Base-by-base conservation (phyloP, 2,329 filamentous ascomycete genomes). In the Alternaria viburni region DNA sequence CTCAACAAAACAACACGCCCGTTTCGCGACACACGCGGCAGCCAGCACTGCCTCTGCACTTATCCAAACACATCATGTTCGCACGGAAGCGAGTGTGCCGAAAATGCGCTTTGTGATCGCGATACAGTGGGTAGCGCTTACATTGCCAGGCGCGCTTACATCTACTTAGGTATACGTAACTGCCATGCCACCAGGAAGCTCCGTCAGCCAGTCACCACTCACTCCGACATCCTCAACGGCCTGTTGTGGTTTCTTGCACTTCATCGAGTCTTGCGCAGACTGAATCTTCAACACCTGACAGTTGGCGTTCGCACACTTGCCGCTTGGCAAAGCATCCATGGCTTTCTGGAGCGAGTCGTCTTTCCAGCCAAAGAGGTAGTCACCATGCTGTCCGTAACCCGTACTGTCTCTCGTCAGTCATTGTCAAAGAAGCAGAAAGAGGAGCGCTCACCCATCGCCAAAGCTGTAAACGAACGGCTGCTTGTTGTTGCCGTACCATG, bases 221-320 rank as follows among this genome's bases (percentile, higher is more conserved):
- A 67, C 61, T 5, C 74, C 74, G 57, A 86, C 83, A 10, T 81
- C 65, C 75, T 86, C 85, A 36, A 80, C 79, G 15, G 84, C 83
- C 68, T 84, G 81, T 68, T 86, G 83, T 30, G 79, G 47, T 61
- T 76, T 77, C 64, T 69, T 75, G 44, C 73, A 77, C 4, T 50
- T 47, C 64, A 69, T 71, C 0, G 73, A 50, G n/a, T 76, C 70
- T 25, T 68, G 59, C 2, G 66, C 73, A 32, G 72, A 73, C 59
- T 77, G 74, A 4, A 75, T 69, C 59, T 75, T 76, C 9, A 77
- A 65, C 46, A 74, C 73, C 19, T 55, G 65, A 65, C 74, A 77
- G 59, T 74, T 73, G 4, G 72, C 74, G 21, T 74, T 76, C 2
- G 71, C 71, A 62, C 74, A 76, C 51, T 68, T 77, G 51, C 72